Percentiles rank a stretch among this genome's conserved stretches.
phyloP scores from a whole-genome alignment of 2,329 filamentous ascomycete genomes.

The Trichoderma lentiforme region DNA sequence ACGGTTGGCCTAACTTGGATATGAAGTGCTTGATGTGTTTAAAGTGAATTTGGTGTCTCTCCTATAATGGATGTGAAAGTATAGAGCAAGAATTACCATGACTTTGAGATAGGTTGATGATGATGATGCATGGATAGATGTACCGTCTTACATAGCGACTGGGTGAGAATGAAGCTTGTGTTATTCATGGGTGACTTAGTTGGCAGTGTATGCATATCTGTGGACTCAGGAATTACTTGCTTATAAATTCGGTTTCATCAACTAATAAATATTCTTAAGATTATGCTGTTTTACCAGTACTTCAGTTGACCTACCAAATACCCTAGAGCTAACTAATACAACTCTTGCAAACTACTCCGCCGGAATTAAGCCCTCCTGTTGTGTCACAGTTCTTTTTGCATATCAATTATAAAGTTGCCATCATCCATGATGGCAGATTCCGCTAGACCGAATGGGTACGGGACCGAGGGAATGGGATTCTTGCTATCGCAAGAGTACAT shows the following conservation, averaged over 20 bases:
- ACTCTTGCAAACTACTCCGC: not conserved
- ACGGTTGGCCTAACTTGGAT: not conserved
- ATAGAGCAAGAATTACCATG: not conserved
- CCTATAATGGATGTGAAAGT: not conserved
- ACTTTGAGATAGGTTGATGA: not conserved
- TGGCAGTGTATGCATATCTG: not conserved
- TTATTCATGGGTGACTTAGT: not conserved
- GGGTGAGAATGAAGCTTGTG: not conserved
- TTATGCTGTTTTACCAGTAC: not conserved
- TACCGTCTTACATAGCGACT: not conserved
- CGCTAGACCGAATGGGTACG: too few relatives aligned
- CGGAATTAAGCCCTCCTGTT: too few relatives aligned
- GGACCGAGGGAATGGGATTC: too few relatives aligned
- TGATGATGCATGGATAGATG: not conserved
- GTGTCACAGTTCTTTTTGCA: too few relatives aligned
- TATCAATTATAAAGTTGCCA: too few relatives aligned
- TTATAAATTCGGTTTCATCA: not conserved
- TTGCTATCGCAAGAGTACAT: too few relatives aligned
- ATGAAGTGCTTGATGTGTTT: not conserved
- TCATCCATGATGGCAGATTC: too few relatives aligned
- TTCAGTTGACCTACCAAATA: not conserved
- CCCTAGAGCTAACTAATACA: not conserved
- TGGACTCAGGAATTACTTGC: not conserved
- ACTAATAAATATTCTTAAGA: not conserved
- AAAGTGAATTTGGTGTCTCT: not conserved